These are phyloP conservation scores for Suillus subluteus DNA, from an alignment of 768 basidiomycete species.

Conservation along the genomic window DNA sequence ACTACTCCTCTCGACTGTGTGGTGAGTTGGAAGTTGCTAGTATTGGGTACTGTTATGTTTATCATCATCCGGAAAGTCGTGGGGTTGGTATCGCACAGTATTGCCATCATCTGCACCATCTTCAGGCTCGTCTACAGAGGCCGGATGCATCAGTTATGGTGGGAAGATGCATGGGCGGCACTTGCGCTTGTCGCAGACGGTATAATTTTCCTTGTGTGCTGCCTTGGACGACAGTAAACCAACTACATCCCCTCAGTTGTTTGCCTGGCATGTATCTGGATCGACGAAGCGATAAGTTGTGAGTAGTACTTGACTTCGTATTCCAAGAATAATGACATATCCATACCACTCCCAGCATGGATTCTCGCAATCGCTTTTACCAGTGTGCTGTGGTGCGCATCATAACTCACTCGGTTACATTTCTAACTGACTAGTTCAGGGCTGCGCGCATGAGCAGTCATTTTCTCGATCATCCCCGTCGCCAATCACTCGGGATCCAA, in stretches of 20 bases:
- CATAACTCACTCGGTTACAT: background rate
- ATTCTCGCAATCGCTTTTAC: slow-evolving; percentile 19
- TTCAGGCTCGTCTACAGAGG: slow-evolving; percentile 28
- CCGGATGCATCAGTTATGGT: slow-evolving; percentile 27
- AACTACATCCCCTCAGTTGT: background rate
- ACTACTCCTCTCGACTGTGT: background rate
- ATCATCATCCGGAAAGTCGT: slow-evolving; percentile 17
- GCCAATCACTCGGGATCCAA: slow-evolving; percentile 15
- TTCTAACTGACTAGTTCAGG: slow-evolving; percentile 20
- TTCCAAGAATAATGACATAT: slow-evolving; percentile 1
- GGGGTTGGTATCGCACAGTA: slow-evolving; percentile 18
- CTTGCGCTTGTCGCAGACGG: slow-evolving; percentile 25
- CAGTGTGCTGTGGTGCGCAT: slow-evolving; percentile 25
- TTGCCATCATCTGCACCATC: slow-evolving; percentile 28
- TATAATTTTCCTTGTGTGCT: background rate
- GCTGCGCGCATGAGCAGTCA: slow-evolving; percentile 27
- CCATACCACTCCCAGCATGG: slow-evolving; percentile 16
- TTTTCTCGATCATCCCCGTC: slow-evolving; percentile 26
- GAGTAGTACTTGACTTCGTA: slow-evolving; percentile 8
- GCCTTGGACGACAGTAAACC: background rate
- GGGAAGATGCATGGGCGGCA: slow-evolving; percentile 32
- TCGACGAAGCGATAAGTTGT: slow-evolving; percentile 14
- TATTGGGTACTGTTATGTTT: background rate
- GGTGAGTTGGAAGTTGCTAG: background rate
- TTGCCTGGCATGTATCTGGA: slow-evolving; percentile 16